These are phyloP conservation scores for Phragmites australis DNA, from an alignment of 176 grass and related monocot species.

Conservation along the genomic window DNA sequence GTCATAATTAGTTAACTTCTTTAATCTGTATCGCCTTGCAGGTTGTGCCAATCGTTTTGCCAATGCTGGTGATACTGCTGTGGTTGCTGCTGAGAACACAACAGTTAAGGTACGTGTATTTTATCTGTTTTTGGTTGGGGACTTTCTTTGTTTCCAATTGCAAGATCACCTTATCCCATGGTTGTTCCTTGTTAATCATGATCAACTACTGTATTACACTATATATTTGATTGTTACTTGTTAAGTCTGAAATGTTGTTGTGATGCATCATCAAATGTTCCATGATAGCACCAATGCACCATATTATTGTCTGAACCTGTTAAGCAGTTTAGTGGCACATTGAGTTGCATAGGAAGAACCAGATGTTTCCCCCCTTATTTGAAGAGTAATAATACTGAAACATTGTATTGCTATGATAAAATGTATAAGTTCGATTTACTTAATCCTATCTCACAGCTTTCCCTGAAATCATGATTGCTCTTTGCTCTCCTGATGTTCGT, in stretches of 20 bases:
- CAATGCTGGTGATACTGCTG: conserved; percentile 86
- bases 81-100: conserved; percentile 84
- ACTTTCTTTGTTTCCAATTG: neutral
- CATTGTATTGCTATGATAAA: neutral
- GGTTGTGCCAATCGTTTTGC: conserved; percentile 99
- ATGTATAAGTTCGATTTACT: neutral
- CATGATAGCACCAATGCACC: neutral
- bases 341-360: neutral
- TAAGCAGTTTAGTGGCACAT: neutral
- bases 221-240: neutral
- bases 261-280: conserved; percentile 1
- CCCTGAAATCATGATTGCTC: neutral
- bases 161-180: neutral
- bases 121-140: neutral
- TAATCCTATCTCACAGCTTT: neutral
- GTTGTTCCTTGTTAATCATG: neutral
- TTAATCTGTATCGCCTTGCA: conserved; percentile 39
- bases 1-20: neutral
- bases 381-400: neutral
- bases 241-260: neutral
- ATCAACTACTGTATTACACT: neutral
- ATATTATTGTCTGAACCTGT: neutral
- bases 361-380: neutral
- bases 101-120: conserved; percentile 65
- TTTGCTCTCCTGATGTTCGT: neutral